Evolutionary conservation across 768 basidiomycete species (phyloP).

Genomic region (Tricholoma flavovirens): DNA sequence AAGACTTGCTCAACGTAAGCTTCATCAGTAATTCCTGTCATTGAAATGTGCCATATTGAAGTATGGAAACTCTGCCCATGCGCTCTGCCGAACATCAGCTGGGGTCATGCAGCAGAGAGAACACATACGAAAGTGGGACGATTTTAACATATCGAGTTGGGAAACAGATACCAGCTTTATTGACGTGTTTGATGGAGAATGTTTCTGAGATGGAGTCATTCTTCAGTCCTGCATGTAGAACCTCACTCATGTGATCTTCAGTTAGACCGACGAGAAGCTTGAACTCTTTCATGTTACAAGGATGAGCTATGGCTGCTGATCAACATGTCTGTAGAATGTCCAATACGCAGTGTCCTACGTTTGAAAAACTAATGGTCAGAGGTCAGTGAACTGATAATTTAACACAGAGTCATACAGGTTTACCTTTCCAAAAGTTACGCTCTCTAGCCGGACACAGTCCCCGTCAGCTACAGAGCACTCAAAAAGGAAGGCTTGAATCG

Average conservation of each 20-base stretch:
- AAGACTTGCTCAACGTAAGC: conserved; percentile 51
- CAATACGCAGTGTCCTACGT: conserved; percentile 23
- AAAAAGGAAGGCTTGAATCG: neutral
- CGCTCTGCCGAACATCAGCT: conserved; percentile 37
- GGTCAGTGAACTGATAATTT: neutral
- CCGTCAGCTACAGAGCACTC: conserved; percentile 4
- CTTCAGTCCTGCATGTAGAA: conserved; percentile 56
- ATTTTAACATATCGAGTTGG: conserved; percentile 72
- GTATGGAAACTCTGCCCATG: conserved; percentile 71
- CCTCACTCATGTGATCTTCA: conserved; percentile 63
- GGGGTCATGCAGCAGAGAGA: neutral
- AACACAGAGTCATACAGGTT: conserved; percentile 5
- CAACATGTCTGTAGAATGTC: conserved; percentile 1
- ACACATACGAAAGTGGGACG: conserved; percentile 63
- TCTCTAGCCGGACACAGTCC: conserved; percentile 35
- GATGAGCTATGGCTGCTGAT: conserved; percentile 51
- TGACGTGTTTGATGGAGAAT: conserved; percentile 53
- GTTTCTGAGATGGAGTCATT: conserved; percentile 63
- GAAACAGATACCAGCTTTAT: conserved; percentile 49
- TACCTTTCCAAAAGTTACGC: conserved; percentile 80
- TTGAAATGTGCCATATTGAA: conserved; percentile 70
- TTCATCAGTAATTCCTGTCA: conserved; percentile 55
- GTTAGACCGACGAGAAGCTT: conserved; percentile 61
- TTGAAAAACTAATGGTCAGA: conserved; percentile 31
- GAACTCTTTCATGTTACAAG: conserved; percentile 84